A percentile compares a stretch with the other conserved stretches of the same genome.
Conservation (phyloP, 176 grass and related monocot genomes). For the Lolium rigidum region DNA sequence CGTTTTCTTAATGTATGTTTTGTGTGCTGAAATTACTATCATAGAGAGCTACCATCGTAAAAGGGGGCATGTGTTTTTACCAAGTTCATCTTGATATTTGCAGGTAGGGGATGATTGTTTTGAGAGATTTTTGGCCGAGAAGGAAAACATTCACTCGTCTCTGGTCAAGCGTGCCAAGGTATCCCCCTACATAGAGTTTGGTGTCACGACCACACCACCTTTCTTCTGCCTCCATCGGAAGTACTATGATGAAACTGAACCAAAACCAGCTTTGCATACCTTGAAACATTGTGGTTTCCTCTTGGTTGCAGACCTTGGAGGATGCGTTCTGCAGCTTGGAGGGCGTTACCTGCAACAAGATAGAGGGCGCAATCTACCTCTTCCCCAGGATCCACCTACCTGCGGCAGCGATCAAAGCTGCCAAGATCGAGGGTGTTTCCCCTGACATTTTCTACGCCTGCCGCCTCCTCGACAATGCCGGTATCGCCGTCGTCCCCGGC, state of each 20-base stretch:
- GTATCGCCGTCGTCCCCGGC: conserved; percentile 69
- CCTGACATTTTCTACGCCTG: conserved; percentile 64
- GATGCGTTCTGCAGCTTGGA: conserved; percentile 73
- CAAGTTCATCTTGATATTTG: not conserved
- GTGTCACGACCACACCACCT: not conserved
- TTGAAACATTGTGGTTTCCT: not conserved
- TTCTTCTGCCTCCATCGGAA: not conserved
- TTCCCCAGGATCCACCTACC: conserved; percentile 74
- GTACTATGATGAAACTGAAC: not conserved
- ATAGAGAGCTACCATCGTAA: not conserved
- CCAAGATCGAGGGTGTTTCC: conserved; percentile 32
- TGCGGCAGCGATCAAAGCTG: conserved; percentile 54
- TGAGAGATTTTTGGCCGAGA: conserved; percentile 58
- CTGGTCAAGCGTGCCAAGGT: conserved; percentile 65
- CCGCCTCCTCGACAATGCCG: conserved; percentile 58
- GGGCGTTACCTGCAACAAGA: conserved; percentile 64
- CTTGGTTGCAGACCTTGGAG: conserved; percentile 49
- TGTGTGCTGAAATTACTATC: not conserved
- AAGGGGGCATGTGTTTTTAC: not conserved
- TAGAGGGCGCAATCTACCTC: conserved; percentile 73
- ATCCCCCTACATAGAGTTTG: not conserved
- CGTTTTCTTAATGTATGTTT: not conserved
- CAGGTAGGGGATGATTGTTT: conserved; percentile 71
- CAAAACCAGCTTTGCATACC: not conserved
- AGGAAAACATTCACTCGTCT: conserved; percentile 54